A percentile compares a stretch with the other conserved stretches of the same genome.
Evolutionary conservation across 345 rosid genomes (phyloP).

Genomic region (Angophora floribunda): DNA sequence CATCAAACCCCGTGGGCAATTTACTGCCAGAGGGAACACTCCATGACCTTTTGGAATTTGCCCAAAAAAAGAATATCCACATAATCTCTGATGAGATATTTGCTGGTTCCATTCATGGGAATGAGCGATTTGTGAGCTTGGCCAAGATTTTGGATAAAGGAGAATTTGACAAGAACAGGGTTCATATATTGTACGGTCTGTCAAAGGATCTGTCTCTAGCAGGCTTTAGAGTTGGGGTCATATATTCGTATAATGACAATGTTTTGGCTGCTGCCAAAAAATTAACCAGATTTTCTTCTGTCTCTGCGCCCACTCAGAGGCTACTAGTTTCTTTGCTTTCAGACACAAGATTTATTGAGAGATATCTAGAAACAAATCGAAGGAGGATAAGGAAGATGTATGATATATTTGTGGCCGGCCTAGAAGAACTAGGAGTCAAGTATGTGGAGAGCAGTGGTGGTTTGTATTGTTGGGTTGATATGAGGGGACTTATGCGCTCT

Average conservation of each 20-base stretch:
- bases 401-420: conserved; percentile 47
- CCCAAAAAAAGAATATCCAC: conserved; percentile 73
- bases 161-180: conserved; percentile 66
- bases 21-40: conserved; percentile 55
- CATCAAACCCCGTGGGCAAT: conserved; percentile 86
- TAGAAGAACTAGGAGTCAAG: conserved; percentile 45
- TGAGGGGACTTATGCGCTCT: conserved; percentile 61
- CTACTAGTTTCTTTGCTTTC: conserved; percentile 68
- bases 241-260: conserved; percentile 60
- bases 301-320: conserved; percentile 73
- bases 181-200: conserved; percentile 77
- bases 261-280: conserved; percentile 62
- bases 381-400: conserved; percentile 41
- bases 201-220: conserved; percentile 87
- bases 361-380: conserved; percentile 44
- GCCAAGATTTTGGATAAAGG: conserved; percentile 54
- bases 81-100: conserved; percentile 85
- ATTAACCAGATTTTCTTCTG: conserved; percentile 65
- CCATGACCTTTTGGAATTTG: conserved; percentile 48
- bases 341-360: conserved; percentile 47
- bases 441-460: conserved; percentile 64
- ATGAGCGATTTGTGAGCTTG: conserved; percentile 77
- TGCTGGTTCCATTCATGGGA: conserved; percentile 64
- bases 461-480: conserved; percentile 83
- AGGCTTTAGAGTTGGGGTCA: conserved; percentile 76